Conservation (phyloP, 495 filamentous ascomycete species). For the Aspergillus conjunctus region DNA sequence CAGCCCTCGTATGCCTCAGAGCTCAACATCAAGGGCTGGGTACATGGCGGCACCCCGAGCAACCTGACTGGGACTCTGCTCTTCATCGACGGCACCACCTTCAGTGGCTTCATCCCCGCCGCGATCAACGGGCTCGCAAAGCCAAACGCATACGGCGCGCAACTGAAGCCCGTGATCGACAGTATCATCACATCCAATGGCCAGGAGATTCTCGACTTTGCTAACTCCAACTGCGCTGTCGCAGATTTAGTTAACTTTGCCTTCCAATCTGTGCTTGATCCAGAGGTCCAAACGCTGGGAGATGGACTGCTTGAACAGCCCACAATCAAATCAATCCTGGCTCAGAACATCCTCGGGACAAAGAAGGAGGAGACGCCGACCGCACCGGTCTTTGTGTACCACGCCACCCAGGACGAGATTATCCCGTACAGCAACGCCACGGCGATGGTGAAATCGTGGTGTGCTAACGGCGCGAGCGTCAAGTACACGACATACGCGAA, state of each 20-base stretch:
- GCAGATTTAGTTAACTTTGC: constrained; percentile 26
- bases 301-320: constrained; percentile 27
- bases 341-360: constrained; percentile 29
- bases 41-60: constrained; percentile 49
- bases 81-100: constrained; percentile 30
- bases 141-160: constrained; percentile 37
- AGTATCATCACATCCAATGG: constrained; percentile 29
- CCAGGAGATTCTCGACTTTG: constrained; percentile 17
- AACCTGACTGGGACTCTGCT: constrained; percentile 38
- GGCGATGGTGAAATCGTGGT: constrained; percentile 33
- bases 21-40: constrained; percentile 51
- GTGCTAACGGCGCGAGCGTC: constrained; percentile 29
- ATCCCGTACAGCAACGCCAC: constrained; percentile 35
- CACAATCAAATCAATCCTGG: constrained; percentile 25
- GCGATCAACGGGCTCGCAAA: constrained; percentile 32
- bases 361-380: constrained; percentile 32
- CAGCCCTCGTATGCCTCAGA: constrained; percentile 57
- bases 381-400: constrained; percentile 39
- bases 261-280: constrained; percentile 30
- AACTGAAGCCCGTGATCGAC: constrained; percentile 31
- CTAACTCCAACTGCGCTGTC: constrained; percentile 26
- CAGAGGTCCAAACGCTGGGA: constrained; percentile 32
- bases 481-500: constrained; percentile 35
- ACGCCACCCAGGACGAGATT: constrained; percentile 36
- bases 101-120: constrained; percentile 34